Base-by-base conservation (phyloP, 345 rosid genomes). In the Abelmoschus esculentus region DNA sequence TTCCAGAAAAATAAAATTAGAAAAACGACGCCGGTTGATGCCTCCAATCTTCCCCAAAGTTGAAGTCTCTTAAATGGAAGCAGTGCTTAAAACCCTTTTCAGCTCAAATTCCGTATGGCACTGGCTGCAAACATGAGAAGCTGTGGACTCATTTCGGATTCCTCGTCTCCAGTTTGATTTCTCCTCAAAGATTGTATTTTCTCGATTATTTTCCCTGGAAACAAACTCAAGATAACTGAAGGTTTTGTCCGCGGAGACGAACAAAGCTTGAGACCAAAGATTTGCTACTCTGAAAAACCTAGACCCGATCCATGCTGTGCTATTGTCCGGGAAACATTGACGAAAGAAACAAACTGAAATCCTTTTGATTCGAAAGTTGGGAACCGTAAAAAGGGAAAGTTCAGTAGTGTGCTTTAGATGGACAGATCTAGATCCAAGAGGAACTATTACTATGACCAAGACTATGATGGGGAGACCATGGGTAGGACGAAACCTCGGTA, bases 401-500 rank as follows among this genome's bases (percentile, higher is more conserved):
- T 56, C 26, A 15, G 55, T 53, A 53, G 57, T 53, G 14, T 56
- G 7, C 22, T 56, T 8, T 22, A 22, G n/a, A 56, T 56, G 61
- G 61, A 56, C 34, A 56, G 61, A 56, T 56, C 61, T 56, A 56
- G 61, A 56, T 56, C 61, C 32, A 56, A 26, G n/a, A 56, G 61
- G 34, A 56, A 56, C 61, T 26, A 56, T 56, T 56, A 56, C 34
- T 56, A 56, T 26, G 61, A 56, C 61, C 97, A 86, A 70, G 96
- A 96, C 83, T 87, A 87, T 79, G 97, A 90, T 0, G 89, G 88
- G 52, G 95, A 90, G 28, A 73, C 81, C 72, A 76, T 78, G 67
- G 76, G 72, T 46, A 83, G 89, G 75, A 79, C 89, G 26, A 90
- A 86, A 71, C 96, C 93, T 68, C 86, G 99, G 38, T 87, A 89